Conservation (phyloP, 768 basidiomycete genomes). For the Chlorophyllum brunneum region DNA sequence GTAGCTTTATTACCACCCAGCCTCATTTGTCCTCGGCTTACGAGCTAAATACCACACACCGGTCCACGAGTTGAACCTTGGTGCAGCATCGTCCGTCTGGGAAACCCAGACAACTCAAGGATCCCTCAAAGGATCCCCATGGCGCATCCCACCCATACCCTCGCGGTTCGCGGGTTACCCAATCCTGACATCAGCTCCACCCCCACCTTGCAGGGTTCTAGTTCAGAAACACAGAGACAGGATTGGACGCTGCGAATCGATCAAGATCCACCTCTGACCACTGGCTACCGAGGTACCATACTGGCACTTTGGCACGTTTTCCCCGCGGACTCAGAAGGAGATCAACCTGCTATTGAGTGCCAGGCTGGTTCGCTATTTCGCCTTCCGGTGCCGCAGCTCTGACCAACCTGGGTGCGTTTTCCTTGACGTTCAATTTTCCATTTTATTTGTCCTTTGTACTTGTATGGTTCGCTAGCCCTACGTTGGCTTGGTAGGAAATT, state of each 20-base stretch:
- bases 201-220: constrained; percentile 1
- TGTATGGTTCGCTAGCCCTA: no score
- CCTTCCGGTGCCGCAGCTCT: not conserved
- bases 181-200: not conserved
- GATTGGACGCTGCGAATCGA: not conserved
- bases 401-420: not conserved
- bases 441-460: not conserved
- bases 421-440: not conserved
- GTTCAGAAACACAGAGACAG: constrained; percentile 1
- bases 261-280: constrained; percentile 7
- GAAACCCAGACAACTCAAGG: not conserved
- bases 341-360: not conserved
- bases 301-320: constrained; percentile 1
- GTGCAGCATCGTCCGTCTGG: no score
- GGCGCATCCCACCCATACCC: not conserved
- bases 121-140: not conserved
- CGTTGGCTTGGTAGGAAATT: no score
- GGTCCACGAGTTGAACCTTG: no score
- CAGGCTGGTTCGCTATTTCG: not conserved
- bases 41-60: no score
- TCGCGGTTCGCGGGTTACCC: constrained; percentile 10
- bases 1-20: not conserved
- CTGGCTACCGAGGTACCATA: not conserved
- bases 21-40: not conserved
- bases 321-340: constrained; percentile 7